These are phyloP conservation scores for Fistulina hepatica DNA, from an alignment of 1,284 basidiomycete genomes.

Conservation along the genomic window DNA sequence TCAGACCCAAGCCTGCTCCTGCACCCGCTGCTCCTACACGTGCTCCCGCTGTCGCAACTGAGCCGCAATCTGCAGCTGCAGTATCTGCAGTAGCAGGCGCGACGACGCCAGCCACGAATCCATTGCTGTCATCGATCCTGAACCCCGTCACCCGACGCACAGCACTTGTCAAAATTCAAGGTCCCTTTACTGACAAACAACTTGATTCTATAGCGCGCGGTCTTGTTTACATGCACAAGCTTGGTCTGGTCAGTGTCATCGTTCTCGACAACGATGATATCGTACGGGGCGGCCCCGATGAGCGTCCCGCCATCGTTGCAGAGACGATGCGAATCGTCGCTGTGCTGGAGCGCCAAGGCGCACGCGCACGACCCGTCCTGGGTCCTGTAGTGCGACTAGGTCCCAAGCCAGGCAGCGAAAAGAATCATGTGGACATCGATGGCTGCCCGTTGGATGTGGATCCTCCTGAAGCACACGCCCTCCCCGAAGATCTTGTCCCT, in stretches of 20 bases:
- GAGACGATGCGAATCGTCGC: conserved; percentile 80
- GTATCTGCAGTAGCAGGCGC: too few species aligned
- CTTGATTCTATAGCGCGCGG: conserved; percentile 90
- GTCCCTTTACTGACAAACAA: conserved; percentile 93
- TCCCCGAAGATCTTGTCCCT: conserved; percentile 66
- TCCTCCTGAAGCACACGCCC: conserved; percentile 63
- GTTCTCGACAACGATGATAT: conserved; percentile 87
- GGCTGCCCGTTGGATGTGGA: too few species aligned
- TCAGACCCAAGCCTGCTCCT: conserved; percentile 46
- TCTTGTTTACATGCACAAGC: conserved; percentile 89
- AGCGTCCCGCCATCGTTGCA: conserved; percentile 51
- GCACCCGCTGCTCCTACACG: conserved; percentile 18
- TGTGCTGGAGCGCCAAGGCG: conserved; percentile 76
- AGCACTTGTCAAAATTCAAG: conserved; percentile 94
- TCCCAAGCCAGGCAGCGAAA: conserved; percentile 48
- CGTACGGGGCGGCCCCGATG: conserved; percentile 52
- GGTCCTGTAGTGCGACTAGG: conserved; percentile 80
- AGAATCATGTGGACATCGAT: too few species aligned
- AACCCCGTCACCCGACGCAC: conserved; percentile 76
- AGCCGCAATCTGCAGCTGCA: conserved; percentile 13
- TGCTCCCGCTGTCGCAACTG: conserved; percentile 14
- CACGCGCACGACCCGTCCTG: conserved; percentile 78
- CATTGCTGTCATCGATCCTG: conserved; percentile 73
- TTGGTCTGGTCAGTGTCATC: conserved; percentile 91
- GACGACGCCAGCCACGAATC: conserved; percentile 33